A percentile compares a stretch with the other conserved stretches of the same genome.
These are phyloP conservation scores for Diplodia intermedia DNA, from an alignment of 2,329 filamentous ascomycete genomes.

Conservation along the genomic window DNA sequence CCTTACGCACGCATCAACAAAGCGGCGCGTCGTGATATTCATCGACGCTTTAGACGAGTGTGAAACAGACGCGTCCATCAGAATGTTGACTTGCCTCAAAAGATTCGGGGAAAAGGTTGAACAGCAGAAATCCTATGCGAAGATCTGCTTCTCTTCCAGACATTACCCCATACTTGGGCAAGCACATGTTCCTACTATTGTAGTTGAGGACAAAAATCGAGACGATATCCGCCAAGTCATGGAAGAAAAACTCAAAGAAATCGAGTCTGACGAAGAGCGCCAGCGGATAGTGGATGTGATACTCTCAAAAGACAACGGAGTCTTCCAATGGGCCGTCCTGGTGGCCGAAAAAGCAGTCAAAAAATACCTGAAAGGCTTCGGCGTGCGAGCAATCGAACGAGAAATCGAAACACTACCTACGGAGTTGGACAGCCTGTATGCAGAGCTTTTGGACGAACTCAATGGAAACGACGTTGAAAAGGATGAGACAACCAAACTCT, in stretches of 20 bases:
- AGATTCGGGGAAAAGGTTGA: neutral
- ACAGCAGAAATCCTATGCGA: neutral
- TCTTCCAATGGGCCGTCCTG: conserved; percentile 16
- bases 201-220: neutral
- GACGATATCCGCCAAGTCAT: neutral
- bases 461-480: neutral
- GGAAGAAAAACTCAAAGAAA: neutral
- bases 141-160: conserved; percentile 14
- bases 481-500: conserved; percentile 1
- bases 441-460: neutral
- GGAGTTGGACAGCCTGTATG: neutral
- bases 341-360: neutral
- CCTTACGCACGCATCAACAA: neutral
- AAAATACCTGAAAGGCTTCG: neutral
- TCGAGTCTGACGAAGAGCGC: neutral
- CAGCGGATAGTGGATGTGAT: neutral
- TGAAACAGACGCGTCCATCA: neutral
- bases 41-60: conserved; percentile 16
- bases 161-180: conserved; percentile 7
- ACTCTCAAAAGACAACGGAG: neutral
- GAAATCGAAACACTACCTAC: neutral
- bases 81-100: neutral
- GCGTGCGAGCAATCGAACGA: neutral
- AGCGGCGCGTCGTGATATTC: neutral
- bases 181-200: neutral